These are phyloP conservation scores for Carex scoparia DNA, from an alignment of 176 grass and related monocot species.

Conservation along the genomic window DNA sequence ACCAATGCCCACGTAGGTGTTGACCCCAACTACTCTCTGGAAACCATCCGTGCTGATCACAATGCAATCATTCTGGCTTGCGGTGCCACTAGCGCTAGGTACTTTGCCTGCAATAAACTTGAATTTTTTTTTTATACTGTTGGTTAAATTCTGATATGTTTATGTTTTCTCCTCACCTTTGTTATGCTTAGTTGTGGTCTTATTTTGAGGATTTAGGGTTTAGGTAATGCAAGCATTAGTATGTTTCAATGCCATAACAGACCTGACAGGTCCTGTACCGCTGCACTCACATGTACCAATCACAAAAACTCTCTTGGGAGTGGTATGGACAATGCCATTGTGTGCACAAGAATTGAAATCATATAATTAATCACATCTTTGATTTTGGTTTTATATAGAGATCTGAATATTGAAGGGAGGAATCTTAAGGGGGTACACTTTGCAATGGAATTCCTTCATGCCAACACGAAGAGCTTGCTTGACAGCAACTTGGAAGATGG, in stretches of 20 bases:
- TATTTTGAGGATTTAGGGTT: background rate
- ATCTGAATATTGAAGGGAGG: conserved; percentile 74
- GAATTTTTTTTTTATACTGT: background rate
- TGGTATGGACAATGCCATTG: background rate
- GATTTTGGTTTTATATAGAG: conserved; percentile 42
- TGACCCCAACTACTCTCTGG: conserved; percentile 68
- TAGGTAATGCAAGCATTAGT: background rate
- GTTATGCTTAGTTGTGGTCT: background rate
- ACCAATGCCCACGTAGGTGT: conserved; percentile 73
- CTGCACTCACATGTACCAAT: background rate
- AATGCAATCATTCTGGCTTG: conserved; percentile 82
- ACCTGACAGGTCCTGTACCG: background rate
- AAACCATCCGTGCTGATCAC: conserved; percentile 56
- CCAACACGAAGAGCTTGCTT: conserved; percentile 95
- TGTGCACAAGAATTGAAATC: background rate
- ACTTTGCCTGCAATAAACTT: background rate
- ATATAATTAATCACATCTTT: conserved; percentile 1
- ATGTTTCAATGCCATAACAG: background rate
- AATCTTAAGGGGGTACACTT: conserved; percentile 81
- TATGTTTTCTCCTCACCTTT: background rate
- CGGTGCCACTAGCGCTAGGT: conserved; percentile 94
- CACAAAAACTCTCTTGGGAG: background rate
- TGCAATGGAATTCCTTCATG: conserved; percentile 97
- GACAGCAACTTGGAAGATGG: conserved; percentile 93
- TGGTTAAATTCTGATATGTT: background rate